phyloP scores from a whole-genome alignment of 805 yeast species.

The Limtongia smithiae region DNA sequence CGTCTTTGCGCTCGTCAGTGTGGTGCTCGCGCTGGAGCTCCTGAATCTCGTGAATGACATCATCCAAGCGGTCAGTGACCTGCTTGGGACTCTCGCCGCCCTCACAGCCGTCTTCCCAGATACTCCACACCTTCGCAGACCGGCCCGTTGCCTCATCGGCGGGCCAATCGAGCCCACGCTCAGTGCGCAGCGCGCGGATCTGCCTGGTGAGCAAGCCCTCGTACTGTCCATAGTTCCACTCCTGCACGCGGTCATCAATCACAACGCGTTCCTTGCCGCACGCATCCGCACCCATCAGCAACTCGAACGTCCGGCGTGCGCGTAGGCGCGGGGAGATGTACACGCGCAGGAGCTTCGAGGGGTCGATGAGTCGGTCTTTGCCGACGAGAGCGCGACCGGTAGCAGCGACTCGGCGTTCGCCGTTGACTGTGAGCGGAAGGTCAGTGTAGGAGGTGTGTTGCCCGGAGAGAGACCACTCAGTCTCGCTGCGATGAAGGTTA shows the following conservation, averaged over 20 bases:
- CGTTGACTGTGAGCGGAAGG: conserved; percentile 69
- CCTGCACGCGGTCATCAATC: conserved; percentile 63
- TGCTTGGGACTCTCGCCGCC: conserved; percentile 72
- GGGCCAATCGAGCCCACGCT: conserved; percentile 52
- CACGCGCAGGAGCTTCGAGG: conserved; percentile 57
- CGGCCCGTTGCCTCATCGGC: conserved; percentile 9
- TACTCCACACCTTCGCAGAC: conserved; percentile 56
- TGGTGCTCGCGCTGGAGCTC: conserved; percentile 57
- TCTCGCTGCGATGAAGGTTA: conserved; percentile 50
- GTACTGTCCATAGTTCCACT: conserved; percentile 96
- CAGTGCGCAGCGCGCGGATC: conserved; percentile 56
- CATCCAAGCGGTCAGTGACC: conserved; percentile 69
- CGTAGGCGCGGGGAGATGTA: conserved; percentile 79
- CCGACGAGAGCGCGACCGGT: conserved; percentile 74
- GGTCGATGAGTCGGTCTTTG: conserved; percentile 55
- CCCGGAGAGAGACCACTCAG: conserved; percentile 94
- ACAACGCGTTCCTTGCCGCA: conserved; percentile 37
- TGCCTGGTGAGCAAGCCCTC: conserved; percentile 76
- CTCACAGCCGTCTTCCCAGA: conserved; percentile 93
- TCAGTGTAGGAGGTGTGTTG: conserved; percentile 89
- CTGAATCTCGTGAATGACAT: conserved; percentile 61
- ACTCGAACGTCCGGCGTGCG: conserved; percentile 69
- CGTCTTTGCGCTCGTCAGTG: conserved; percentile 33
- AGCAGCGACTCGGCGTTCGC: conserved; percentile 67
- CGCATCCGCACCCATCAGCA: conserved; percentile 41